Conservation (phyloP, 352 stramenopile genomes). For the Phytophthora europaea region DNA sequence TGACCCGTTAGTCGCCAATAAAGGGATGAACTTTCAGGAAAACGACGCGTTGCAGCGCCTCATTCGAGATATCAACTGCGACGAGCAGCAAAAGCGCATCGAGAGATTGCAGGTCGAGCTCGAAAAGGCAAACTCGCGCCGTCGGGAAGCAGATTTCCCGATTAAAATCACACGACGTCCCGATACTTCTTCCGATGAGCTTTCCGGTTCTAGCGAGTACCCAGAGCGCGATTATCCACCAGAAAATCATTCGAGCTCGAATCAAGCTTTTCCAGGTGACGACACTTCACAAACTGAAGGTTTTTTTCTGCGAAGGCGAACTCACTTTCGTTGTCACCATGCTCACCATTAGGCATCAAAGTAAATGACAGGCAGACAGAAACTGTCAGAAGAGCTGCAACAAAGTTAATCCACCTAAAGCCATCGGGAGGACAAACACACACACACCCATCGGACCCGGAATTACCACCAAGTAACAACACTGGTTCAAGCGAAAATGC, state of each 20-base stretch:
- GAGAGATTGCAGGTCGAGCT: slow-evolving; percentile 48
- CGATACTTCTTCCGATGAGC: slow-evolving; percentile 1
- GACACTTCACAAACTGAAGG: neutral
- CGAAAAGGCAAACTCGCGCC: slow-evolving; percentile 35
- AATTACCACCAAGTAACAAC: neutral
- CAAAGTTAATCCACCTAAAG: slow-evolving; percentile 16
- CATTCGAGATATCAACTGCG: slow-evolving; percentile 38
- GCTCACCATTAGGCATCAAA: neutral
- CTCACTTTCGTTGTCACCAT: neutral
- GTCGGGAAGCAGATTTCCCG: slow-evolving; percentile 15
- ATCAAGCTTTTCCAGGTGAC: neutral
- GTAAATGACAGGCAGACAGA: slow-evolving; percentile 3
- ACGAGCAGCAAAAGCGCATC: slow-evolving; percentile 50
- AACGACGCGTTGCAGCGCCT: slow-evolving; percentile 35
- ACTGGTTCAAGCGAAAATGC: slow-evolving; percentile 2
- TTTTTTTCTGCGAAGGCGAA: neutral
- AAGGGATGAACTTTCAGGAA: slow-evolving; percentile 11
- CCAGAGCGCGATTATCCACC: neutral
- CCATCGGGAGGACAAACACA: neutral
- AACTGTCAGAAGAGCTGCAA: slow-evolving; percentile 12
- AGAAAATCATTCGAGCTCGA: neutral
- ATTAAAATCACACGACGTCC: neutral
- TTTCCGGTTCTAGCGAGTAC: neutral
- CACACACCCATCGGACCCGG: neutral
- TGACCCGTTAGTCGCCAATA: slow-evolving; percentile 1